A percentile compares a stretch with the other conserved stretches of the same genome.
These are phyloP conservation scores for Nymphaea colorata DNA, from an alignment of 164 flowering plant genomes.

Conservation along the genomic window DNA sequence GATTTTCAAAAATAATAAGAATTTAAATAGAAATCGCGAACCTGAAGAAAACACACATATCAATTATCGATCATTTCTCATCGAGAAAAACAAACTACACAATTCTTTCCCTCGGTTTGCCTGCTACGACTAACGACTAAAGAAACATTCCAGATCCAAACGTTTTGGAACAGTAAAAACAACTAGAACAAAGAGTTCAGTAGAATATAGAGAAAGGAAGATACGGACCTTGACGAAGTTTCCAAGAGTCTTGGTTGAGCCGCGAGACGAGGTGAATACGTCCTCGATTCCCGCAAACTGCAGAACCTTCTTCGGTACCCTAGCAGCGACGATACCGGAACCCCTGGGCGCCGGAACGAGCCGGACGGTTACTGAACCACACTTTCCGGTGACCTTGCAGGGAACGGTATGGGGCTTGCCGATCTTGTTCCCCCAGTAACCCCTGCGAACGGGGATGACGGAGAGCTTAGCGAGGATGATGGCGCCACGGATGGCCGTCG, in stretches of 20 bases:
- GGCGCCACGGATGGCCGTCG: conserved; percentile 70
- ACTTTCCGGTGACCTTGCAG: conserved; percentile 80
- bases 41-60: no score
- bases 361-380: conserved; percentile 74
- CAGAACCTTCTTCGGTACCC: conserved; percentile 85
- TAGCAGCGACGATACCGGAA: conserved; percentile 75
- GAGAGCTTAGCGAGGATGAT: conserved; percentile 68
- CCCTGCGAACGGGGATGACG: conserved; percentile 70
- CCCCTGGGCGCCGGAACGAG: conserved; percentile 90
- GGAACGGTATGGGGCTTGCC: conserved; percentile 84
- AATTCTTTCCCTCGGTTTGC: no score
- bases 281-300: conserved; percentile 89
- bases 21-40: no score
- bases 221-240: conserved; percentile 65
- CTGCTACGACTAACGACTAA: no score
- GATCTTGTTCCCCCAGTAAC: conserved; percentile 86
- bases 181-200: no score
- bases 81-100: no score
- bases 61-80: no score
- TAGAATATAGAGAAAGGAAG: not conserved
- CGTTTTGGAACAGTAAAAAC: no score
- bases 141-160: no score
- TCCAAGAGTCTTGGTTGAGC: conserved; percentile 77
- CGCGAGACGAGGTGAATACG: conserved; percentile 72
- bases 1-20: no score